Evolutionary conservation across 148 eudicot genomes (phyloP).

Genomic region (Chenopodium suecicum): DNA sequence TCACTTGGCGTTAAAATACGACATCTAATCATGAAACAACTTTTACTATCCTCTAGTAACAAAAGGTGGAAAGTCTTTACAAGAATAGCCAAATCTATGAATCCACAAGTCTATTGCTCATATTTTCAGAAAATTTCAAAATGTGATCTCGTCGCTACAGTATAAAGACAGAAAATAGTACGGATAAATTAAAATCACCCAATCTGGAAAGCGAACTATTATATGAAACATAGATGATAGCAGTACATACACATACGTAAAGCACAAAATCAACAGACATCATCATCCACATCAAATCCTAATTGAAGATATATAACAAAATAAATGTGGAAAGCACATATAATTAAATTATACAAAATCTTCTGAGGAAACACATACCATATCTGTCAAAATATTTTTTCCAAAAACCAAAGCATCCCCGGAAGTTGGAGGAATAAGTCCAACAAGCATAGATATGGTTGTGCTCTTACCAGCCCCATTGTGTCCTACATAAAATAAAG

Average conservation of each 20-base stretch:
- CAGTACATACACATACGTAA: neutral
- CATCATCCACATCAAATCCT: neutral
- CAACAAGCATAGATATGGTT: slow-evolving; percentile 98
- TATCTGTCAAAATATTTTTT: slow-evolving; percentile 77
- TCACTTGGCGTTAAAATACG: neutral
- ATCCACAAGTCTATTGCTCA: neutral
- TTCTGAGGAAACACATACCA: slow-evolving; percentile 45
- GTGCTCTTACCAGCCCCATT: slow-evolving; percentile 99
- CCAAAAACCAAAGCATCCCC: slow-evolving; percentile 97
- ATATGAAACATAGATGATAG: neutral
- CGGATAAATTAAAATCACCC: neutral
- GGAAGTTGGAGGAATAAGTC: slow-evolving; percentile 83
- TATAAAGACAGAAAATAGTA: neutral
- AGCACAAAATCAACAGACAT: neutral
- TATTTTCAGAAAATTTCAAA: neutral
- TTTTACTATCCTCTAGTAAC: neutral
- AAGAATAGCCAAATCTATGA: neutral
- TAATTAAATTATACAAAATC: neutral
- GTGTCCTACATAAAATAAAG: slow-evolving; percentile 53
- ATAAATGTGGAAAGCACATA: neutral
- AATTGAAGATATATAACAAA: neutral
- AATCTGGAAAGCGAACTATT: neutral
- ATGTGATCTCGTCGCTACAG: neutral
- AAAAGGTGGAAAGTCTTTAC: neutral
- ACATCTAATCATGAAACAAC: neutral